Percentiles rank a stretch among this genome's conserved stretches.
phyloP scores from a whole-genome alignment of 345 rosid genomes.

The Moringa oleifera region DNA sequence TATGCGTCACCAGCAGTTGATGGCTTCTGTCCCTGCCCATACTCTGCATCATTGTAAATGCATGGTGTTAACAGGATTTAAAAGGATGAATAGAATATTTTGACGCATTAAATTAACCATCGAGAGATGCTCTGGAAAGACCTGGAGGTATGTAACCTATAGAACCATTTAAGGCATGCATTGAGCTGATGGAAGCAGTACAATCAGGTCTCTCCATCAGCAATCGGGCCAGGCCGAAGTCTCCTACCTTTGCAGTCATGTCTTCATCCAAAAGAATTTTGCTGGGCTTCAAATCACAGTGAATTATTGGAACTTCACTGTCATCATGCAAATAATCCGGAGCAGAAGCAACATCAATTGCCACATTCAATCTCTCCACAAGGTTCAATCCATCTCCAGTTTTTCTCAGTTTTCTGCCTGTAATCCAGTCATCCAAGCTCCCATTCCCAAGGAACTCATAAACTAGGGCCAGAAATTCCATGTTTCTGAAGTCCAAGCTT shows the following conservation, averaged over 20 bases:
- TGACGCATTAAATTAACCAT: not conserved
- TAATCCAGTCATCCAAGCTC: constrained; percentile 45
- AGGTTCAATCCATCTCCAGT: constrained; percentile 31
- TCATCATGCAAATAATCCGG: constrained; percentile 51
- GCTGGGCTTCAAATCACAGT: too few species aligned
- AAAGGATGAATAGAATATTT: too few species aligned
- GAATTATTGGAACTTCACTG: constrained; percentile 40
- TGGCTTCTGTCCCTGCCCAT: constrained; percentile 41
- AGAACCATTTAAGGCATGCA: constrained; percentile 38
- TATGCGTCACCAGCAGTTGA: constrained; percentile 42
- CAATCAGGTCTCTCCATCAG: constrained; percentile 13
- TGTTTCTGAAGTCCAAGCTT: constrained; percentile 33
- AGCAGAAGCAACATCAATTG: constrained; percentile 40
- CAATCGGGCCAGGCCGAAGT: constrained; percentile 45
- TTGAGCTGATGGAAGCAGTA: constrained; percentile 32
- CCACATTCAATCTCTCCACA: constrained; percentile 39
- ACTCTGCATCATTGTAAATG: too few species aligned
- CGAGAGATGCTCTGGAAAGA: constrained; percentile 3
- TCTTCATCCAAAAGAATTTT: too few species aligned
- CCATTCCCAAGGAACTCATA: constrained; percentile 44
- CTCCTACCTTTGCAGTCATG: constrained; percentile 53
- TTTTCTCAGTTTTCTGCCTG: constrained; percentile 22
- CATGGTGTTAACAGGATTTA: too few species aligned
- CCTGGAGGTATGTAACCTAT: constrained; percentile 59
- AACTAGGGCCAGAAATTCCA: constrained; percentile 47